Base-by-base conservation (phyloP, 371 early-diverging fungal species). In the Nematocida parisii region DNA sequence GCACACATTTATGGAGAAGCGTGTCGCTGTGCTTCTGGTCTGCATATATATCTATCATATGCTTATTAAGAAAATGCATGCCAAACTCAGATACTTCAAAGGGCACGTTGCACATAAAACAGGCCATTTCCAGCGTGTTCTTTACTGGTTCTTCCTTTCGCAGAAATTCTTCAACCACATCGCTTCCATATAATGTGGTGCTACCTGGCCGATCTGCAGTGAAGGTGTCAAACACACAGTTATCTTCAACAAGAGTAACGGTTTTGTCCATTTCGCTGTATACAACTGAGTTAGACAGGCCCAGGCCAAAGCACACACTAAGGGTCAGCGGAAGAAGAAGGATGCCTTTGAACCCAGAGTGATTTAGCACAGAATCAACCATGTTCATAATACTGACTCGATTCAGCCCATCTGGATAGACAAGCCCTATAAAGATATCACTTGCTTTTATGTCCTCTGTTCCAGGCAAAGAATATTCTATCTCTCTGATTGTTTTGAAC, bases 81-180 rank as follows among this genome's bases (percentile, higher is more conserved):
- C 83, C 80, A 58, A 74, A 83, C 20, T 84, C 80, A 50, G 73
- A 40, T 18, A 58, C 46, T 4, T 77, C 81, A 67, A 83, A 82
- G 45, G 67, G 57, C 55, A 24, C 66, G 42, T 75, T 73, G 73
- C 87, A 87, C 55, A 71, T 33, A 22, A 64, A 58, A 64, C 87
- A 87, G 0, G 27, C 52, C 27, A 55, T 39, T 27, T 60, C 57
- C 44, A 52, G 75, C 1, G 22, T 42, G 11, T 27, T 61, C 13
- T 81, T 66, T 6, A 73, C 45, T 52, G 67, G 54, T n/a, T 74
- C 71, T 77, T 74, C 75, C 20, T 82, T 50, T 61, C 70, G 77
- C 50, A 66, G 71, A 68, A 84, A 83, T 61, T 87, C 87, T n/a
- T 87, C 87, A 4, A 74, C 87, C 70, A 83, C 62, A 62, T 87